Conservation (phyloP, 495 filamentous ascomycete species). For the Tuber microsphaerosporum region DNA sequence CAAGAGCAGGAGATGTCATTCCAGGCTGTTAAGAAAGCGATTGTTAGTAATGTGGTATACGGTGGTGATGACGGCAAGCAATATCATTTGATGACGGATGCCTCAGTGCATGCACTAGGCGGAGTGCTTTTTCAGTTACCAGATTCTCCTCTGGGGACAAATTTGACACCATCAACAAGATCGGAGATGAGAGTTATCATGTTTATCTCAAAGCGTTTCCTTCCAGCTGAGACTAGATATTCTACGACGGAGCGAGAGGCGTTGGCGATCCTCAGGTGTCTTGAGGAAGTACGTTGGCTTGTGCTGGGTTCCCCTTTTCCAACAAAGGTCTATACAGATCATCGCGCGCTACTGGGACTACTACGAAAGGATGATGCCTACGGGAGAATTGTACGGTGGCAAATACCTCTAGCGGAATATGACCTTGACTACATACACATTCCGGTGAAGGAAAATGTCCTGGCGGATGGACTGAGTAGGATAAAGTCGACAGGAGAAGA, state of each 20-base stretch:
- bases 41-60: not conserved
- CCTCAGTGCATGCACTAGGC: not conserved
- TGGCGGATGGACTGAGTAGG: too few species aligned
- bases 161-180: not conserved
- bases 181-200: not conserved
- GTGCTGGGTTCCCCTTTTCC: too few species aligned
- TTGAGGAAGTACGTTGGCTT: slow-evolving; percentile 4
- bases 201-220: slow-evolving; percentile 6
- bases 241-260: not conserved
- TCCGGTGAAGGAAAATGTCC: not conserved
- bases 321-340: slow-evolving; percentile 8
- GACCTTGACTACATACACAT: not conserved
- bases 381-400: not conserved
- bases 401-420: not conserved
- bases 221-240: not conserved
- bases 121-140: not conserved
- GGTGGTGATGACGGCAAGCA: not conserved
- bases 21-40: not conserved
- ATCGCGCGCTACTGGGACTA: not conserved
- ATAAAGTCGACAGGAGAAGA: too few species aligned
- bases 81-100: slow-evolving; percentile 8
- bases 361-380: not conserved
- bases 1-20: not conserved
- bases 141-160: not conserved
- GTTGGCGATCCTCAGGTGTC: not conserved